Base-by-base conservation (phyloP, 1,284 basidiomycete species). In the Sporisorium reilianum region DNA sequence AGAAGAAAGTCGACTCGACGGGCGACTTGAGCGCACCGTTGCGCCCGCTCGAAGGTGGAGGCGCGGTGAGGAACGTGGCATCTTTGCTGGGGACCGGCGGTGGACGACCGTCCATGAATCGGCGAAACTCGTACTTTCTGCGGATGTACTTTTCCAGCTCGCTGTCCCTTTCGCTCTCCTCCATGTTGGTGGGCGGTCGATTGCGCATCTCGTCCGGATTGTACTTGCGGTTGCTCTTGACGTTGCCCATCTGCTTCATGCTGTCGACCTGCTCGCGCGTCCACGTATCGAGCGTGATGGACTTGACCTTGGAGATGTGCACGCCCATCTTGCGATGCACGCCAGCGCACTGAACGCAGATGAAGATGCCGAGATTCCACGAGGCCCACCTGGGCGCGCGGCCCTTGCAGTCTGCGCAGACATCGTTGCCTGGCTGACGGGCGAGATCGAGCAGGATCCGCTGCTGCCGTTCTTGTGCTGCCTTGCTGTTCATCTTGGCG, bases 261-360 rank as follows among this genome's bases (percentile, higher is more conserved):
- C 85, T 86, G 90, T 89, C 77, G 48, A 93, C 89, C 85, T 94
- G 92, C 71, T 94, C 93, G 80, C 90, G 92, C 28, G 89, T 89
- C 93, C 93, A 94, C 42, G 90, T 87, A 81, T 94, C 93, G 86
- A 94, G 86, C 1, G 91, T 92, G 42, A 94, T 68, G 79, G 92
- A 93, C 87, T 93, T 94, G 72, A 93, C 93, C 71, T 64, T 75
- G 44, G 59, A 76, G 48, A 81, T 77, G 60, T 80, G 85, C 7
- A 92, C 93, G 16, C 93, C 93, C 72, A 95, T 91, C 87, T 94
- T 94, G 63, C 93, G 88, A 85, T 95, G 93, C 51, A 94, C 90
- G 73, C 91, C 91, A 30, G 93, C 93, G 82, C 93, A 95, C 77
- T 89, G 89, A 44, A 93, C 88, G 78, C 93, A 80, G 56, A 80